phyloP scores from a whole-genome alignment of 2,329 filamentous ascomycete genomes.

The Colletotrichum orbiculare region DNA sequence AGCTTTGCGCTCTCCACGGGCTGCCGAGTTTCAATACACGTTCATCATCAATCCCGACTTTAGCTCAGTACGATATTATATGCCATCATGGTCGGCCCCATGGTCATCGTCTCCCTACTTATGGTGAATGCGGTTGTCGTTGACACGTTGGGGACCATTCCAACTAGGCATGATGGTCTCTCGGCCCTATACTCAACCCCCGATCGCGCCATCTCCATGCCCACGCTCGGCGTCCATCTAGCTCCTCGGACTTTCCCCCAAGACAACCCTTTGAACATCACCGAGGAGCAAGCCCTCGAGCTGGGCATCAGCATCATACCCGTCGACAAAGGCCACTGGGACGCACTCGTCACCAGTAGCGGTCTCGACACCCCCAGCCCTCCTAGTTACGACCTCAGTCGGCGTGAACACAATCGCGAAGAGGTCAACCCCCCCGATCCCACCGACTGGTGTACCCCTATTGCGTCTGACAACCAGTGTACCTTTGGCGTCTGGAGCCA shows the following conservation, averaged over 20 bases:
- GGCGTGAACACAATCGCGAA: not conserved
- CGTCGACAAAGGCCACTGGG: conserved; percentile 24
- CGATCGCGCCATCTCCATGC: conserved; percentile 1
- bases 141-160: not conserved
- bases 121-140: not conserved
- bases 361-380: conserved; percentile 6
- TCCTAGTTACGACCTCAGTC: not conserved
- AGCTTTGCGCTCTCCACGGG: too few species aligned
- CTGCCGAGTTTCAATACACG: too few species aligned
- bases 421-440: conserved; percentile 18
- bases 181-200: not conserved
- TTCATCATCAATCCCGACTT: too few species aligned
- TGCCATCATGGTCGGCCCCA: too few species aligned
- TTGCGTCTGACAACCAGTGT: conserved; percentile 10
- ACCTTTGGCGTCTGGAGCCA: conserved; percentile 31
- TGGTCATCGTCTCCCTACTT: not conserved
- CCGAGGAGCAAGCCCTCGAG: conserved; percentile 25
- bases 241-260: conserved; percentile 16
- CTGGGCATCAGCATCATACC: conserved; percentile 25
- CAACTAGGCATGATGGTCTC: not conserved
- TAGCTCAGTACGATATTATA: too few species aligned
- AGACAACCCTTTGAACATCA: conserved; percentile 22
- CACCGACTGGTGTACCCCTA: conserved; percentile 30
- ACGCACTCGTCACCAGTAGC: conserved; percentile 9
- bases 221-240: conserved; percentile 16